Percentiles rank a stretch among this genome's conserved stretches.
Conservation (phyloP, 257 asterid genomes). For the Cordia subcordata region DNA sequence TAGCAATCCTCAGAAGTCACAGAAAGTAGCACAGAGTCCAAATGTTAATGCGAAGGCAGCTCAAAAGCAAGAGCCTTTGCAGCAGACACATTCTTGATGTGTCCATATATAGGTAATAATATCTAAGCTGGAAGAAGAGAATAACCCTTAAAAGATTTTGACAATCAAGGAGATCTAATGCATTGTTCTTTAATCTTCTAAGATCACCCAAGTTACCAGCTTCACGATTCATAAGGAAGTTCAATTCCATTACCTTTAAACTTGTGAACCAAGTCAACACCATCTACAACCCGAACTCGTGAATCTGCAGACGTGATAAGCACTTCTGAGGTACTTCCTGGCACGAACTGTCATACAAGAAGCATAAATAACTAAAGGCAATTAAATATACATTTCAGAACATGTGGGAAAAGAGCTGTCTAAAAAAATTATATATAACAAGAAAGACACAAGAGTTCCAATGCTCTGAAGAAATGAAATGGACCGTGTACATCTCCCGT, state of each 20-base stretch:
- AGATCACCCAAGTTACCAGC: slow-evolving; percentile 5
- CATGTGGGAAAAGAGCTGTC: background rate
- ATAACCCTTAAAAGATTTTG: background rate
- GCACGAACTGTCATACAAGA: slow-evolving; percentile 67
- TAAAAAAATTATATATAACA: background rate
- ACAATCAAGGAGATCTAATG: background rate
- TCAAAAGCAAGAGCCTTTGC: too few relatives aligned
- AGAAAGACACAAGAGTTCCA: too few relatives aligned
- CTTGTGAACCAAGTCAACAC: slow-evolving; percentile 85
- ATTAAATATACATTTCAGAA: background rate
- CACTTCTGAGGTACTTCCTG: slow-evolving; percentile 93
- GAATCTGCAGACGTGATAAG: slow-evolving; percentile 95
- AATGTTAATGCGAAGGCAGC: too few relatives aligned
- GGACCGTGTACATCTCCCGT: too few relatives aligned
- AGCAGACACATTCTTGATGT: too few relatives aligned
- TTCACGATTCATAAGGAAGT: background rate
- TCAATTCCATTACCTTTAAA: slow-evolving; percentile 61
- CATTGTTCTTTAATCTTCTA: background rate
- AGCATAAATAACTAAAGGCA: slow-evolving; percentile 21
- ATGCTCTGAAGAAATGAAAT: too few relatives aligned
- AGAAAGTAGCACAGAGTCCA: too few relatives aligned
- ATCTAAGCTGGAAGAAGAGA: too few relatives aligned
- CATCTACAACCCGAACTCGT: slow-evolving; percentile 80
- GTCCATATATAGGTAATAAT: too few relatives aligned
- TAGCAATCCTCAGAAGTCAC: too few relatives aligned